Base-by-base conservation (phyloP, 208 protist genomes). In the Perkinsela sp. region DNA sequence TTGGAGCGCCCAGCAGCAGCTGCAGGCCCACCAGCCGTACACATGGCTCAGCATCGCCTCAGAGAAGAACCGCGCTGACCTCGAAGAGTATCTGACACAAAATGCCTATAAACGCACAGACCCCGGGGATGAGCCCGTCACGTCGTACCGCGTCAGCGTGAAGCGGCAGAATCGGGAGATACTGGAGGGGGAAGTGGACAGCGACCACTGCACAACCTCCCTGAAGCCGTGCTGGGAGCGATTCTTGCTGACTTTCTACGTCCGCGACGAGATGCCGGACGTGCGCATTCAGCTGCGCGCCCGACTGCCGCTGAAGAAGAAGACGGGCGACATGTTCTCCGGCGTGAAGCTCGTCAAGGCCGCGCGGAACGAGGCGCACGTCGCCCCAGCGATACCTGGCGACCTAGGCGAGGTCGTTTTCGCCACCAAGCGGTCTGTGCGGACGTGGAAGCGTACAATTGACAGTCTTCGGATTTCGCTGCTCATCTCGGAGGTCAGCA, bases 1-100 rank as follows among this genome's bases (percentile, higher is more conserved):
- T 30, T 92, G 86, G 75, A 89, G 80, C 28, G 73, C 87, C 29
- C 86, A 92, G 75, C 86, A 92, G 77, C 83, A 84, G 15, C 74
- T 92, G 57, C 86, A 92, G 78, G 73, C 89, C 31, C 76, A 72
- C 31, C 74, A 85, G 70, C 82, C 83, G 30, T 92, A 90, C 77
- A 86, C 79, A 31, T 92, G 78, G 76, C 78, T 92, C 0, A 57
- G 40, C 40, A 22, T 57, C 40, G 40, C 40, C 22, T 57, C 40
- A 6, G 22, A 57, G 40, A 6, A 22, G 22, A 57, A 57, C 40
- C 40, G 40, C 40, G 40, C 40, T 6, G 40, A 6, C 40, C 13
- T 57, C 22, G 40, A 57, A n/a, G 40, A 57, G 22, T 57, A n/a
- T 57, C 40, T 57, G 40, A 6, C 6, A 22, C 40, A 57, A 22